phyloP scores from a whole-genome alignment of 495 filamentous ascomycete genomes.

The Hypoxylon cercidicola region DNA sequence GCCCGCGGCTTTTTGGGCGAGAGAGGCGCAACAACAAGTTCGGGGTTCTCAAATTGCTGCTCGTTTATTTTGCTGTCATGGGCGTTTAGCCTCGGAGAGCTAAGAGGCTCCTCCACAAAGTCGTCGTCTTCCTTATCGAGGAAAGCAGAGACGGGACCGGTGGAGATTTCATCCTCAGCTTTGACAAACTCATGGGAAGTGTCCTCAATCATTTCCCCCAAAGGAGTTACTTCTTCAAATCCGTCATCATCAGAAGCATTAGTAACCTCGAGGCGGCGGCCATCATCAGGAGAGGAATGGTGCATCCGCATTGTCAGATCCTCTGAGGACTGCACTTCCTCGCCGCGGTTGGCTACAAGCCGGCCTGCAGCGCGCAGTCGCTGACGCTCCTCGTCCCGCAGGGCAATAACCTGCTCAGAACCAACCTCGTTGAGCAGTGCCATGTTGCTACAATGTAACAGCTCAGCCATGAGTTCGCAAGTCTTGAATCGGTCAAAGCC shows the following conservation, averaged over 20 bases:
- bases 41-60: conserved; percentile 54
- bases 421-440: conserved; percentile 92
- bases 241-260: conserved; percentile 90
- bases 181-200: conserved; percentile 60
- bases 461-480: conserved; percentile 97
- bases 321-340: conserved; percentile 52
- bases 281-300: conserved; percentile 57
- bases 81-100: conserved; percentile 63
- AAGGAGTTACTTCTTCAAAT: conserved; percentile 88
- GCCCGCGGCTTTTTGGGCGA: conserved; percentile 57
- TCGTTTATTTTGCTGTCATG: conserved; percentile 51
- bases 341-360: conserved; percentile 49
- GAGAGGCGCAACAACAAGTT: conserved; percentile 60
- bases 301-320: conserved; percentile 59
- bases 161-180: conserved; percentile 58
- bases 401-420: conserved; percentile 84
- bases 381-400: conserved; percentile 84
- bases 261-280: conserved; percentile 72
- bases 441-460: conserved; percentile 99
- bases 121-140: conserved; percentile 70
- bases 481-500: conserved; percentile 99
- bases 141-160: conserved; percentile 49
- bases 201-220: conserved; percentile 73
- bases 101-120: conserved; percentile 76
- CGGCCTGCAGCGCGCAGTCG: conserved; percentile 76